Percentiles rank a stretch among this genome's conserved stretches.
These are phyloP conservation scores for Fagopyrum homotropicum DNA, from an alignment of 148 eudicot species.

Conservation along the genomic window DNA sequence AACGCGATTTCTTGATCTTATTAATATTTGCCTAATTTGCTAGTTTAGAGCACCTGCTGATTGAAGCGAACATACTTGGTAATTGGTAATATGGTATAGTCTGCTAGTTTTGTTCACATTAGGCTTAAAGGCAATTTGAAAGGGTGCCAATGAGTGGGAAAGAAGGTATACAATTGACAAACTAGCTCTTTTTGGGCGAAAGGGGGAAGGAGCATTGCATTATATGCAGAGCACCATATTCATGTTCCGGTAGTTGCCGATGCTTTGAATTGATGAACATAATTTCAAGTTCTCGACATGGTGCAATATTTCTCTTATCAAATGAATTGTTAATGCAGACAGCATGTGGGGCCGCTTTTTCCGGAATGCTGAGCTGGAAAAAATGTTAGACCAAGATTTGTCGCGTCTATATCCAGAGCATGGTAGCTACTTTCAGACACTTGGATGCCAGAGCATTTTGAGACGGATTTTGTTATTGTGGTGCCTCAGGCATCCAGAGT, in stretches of 20 bases:
- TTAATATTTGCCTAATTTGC: background rate
- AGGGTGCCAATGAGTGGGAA: background rate
- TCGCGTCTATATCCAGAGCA: slow-evolving; percentile 95
- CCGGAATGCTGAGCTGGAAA: slow-evolving; percentile 87
- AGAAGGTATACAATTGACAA: background rate
- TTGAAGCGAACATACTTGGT: background rate
- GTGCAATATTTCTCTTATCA: background rate
- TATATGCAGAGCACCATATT: background rate
- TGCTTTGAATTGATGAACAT: background rate
- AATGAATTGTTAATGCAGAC: slow-evolving; percentile 37
- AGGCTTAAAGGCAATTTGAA: background rate
- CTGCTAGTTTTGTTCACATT: background rate
- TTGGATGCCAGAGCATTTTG: slow-evolving; percentile 83
- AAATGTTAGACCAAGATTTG: slow-evolving; percentile 93
- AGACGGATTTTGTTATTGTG: slow-evolving; percentile 83
- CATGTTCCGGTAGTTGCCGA: background rate
- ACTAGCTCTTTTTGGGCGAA: background rate
- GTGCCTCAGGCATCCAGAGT: slow-evolving; percentile 93
- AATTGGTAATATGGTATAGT: background rate
- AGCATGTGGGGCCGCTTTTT: slow-evolving; percentile 98
- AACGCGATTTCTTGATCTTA: background rate
- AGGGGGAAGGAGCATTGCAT: background rate
- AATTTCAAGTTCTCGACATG: background rate
- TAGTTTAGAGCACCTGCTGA: slow-evolving; percentile 2
- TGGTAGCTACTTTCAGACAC: slow-evolving; percentile 88